A percentile compares a stretch with the other conserved stretches of the same genome.
phyloP scores from a whole-genome alignment of 2,329 filamentous ascomycete genomes.

The Colletotrichum sp. region DNA sequence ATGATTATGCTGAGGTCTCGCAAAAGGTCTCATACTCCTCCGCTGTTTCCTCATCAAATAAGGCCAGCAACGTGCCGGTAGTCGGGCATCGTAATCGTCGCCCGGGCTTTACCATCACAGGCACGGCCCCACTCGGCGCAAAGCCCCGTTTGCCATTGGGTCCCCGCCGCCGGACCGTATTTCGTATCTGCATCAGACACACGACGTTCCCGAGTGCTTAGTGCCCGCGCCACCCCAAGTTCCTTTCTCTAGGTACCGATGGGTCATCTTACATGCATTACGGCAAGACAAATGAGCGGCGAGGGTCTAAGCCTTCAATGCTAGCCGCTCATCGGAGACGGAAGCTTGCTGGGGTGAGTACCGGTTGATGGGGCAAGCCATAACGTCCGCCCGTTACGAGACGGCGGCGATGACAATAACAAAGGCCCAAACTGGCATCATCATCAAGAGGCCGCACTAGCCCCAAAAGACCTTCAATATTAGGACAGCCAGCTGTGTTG shows the following conservation, averaged over 20 bases:
- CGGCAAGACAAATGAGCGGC: neutral
- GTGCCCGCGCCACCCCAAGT: neutral
- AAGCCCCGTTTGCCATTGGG: neutral
- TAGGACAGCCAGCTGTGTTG: no score
- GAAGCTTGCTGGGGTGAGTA: no score
- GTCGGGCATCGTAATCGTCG: slow-evolving; percentile 2
- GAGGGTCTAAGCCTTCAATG: neutral
- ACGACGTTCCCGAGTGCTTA: neutral
- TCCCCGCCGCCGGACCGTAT: slow-evolving; percentile 5
- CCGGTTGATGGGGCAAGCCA: no score
- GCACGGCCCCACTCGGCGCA: slow-evolving; percentile 7
- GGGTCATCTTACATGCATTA: neutral
- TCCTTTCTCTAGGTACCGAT: neutral
- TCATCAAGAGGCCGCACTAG: no score
- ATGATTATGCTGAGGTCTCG: rapidly evolving
- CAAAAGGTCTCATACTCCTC: neutral
- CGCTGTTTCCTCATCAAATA: neutral
- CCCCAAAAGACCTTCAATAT: no score
- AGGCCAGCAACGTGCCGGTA: slow-evolving; percentile 4
- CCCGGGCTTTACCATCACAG: neutral
- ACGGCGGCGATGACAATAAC: no score
- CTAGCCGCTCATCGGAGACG: neutral
- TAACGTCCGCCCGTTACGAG: no score
- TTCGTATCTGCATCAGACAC: slow-evolving; percentile 14
- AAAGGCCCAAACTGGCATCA: no score